Conservation (phyloP, 2,329 filamentous ascomycete species). For the Sarocladium oryzae region DNA sequence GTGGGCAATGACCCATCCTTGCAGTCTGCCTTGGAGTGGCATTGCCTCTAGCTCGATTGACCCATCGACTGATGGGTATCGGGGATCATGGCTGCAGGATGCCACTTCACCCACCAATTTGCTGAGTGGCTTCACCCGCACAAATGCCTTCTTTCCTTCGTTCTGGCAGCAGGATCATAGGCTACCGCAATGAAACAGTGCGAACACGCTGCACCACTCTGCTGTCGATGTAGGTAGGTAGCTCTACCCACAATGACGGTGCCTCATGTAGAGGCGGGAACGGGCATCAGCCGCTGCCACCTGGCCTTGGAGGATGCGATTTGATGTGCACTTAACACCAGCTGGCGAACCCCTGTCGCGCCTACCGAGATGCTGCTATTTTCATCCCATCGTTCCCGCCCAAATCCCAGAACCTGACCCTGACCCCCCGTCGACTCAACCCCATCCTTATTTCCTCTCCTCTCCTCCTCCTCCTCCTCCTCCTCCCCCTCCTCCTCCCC, state of each 20-base stretch:
- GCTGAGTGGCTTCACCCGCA: neutral
- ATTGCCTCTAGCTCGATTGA: neutral
- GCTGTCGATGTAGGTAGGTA: no score
- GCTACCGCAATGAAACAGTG: no score
- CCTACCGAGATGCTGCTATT: conserved; percentile 6
- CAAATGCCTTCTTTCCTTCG: no score
- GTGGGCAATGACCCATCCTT: no score
- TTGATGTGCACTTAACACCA: neutral
- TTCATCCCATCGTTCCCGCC: conserved; percentile 1
- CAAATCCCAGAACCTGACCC: neutral
- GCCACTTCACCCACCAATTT: neutral
- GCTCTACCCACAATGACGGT: no score
- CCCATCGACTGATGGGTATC: neutral
- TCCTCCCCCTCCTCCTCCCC: neutral
- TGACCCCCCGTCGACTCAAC: neutral
- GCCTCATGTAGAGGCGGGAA: neutral
- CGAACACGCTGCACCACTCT: no score
- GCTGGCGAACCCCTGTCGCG: conserved; percentile 1
- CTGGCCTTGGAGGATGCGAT: no score
- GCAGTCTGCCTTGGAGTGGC: neutral
- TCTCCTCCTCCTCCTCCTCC: neutral
- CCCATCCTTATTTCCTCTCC: neutral
- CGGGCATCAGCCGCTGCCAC: neutral
- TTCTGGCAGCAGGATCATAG: no score
- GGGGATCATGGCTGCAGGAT: neutral